phyloP scores from a whole-genome alignment of 352 stramenopile genomes.

The Aphanomyces euteiches region DNA sequence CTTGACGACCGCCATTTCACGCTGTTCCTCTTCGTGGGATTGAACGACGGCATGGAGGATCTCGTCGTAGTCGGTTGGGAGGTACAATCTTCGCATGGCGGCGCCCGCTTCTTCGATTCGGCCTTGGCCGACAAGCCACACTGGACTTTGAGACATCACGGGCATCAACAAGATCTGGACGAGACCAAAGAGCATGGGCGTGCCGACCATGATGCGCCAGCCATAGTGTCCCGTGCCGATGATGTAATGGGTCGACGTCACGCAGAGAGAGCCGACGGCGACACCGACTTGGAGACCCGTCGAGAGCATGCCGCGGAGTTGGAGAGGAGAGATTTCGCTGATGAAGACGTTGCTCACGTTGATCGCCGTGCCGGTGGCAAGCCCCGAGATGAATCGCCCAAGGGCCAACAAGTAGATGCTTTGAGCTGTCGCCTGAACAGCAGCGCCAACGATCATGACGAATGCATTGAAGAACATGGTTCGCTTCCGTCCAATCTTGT shows the following conservation, averaged over 20 bases:
- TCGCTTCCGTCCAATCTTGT: slow-evolving; percentile 42
- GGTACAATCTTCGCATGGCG: slow-evolving; percentile 11
- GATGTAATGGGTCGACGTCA: slow-evolving; percentile 43
- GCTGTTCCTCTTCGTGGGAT: slow-evolving; percentile 22
- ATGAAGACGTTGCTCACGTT: slow-evolving; percentile 46
- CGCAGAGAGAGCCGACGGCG: slow-evolving; percentile 44
- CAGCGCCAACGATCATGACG: slow-evolving; percentile 45
- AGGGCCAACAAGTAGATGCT: slow-evolving; percentile 41
- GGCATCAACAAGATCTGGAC: slow-evolving; percentile 41
- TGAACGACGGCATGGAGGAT: slow-evolving; percentile 3
- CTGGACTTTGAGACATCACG: slow-evolving; percentile 19
- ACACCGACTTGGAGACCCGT: slow-evolving; percentile 41
- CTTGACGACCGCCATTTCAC: slow-evolving; percentile 13
- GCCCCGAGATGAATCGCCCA: slow-evolving; percentile 46
- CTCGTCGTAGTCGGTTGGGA: slow-evolving; percentile 9
- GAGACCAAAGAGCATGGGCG: slow-evolving; percentile 46
- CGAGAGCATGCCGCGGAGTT: slow-evolving; percentile 43
- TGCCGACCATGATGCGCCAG: slow-evolving; percentile 43
- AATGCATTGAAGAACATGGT: slow-evolving; percentile 42
- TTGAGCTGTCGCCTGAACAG: slow-evolving; percentile 38
- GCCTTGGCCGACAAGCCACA: slow-evolving; percentile 21
- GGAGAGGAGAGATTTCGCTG: slow-evolving; percentile 47
- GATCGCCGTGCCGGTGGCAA: slow-evolving; percentile 51
- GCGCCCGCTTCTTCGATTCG: background rate
- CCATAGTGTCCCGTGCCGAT: slow-evolving; percentile 32